Percentiles rank a stretch among this genome's conserved stretches.
Conservation (phyloP, 2,329 filamentous ascomycete species). For the Dactylellina leptospora region DNA sequence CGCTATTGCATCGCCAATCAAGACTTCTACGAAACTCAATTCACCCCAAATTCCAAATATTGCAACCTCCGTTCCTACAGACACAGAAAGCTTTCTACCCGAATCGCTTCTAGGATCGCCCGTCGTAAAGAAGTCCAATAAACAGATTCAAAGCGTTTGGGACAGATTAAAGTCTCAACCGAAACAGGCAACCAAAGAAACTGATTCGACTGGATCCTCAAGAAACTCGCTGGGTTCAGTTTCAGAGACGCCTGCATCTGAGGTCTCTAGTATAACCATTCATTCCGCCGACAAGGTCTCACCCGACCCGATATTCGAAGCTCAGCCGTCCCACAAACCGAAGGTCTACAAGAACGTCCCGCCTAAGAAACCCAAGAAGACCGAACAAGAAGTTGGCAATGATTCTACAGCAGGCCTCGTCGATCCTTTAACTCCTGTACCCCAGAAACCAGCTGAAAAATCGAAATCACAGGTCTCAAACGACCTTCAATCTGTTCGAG, state of each 20-base stretch:
- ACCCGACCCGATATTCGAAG: not conserved
- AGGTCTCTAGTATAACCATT: slow-evolving; percentile 22
- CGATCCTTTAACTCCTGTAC: slow-evolving; percentile 36
- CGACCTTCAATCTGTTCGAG: slow-evolving; percentile 62
- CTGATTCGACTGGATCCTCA: slow-evolving; percentile 23
- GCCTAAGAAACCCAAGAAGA: slow-evolving; percentile 17
- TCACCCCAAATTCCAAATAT: too few relatives aligned
- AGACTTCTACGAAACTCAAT: not conserved
- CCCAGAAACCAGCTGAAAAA: slow-evolving; percentile 21
- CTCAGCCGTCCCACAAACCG: not conserved
- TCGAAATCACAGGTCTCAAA: slow-evolving; percentile 30
- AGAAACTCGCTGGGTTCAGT: slow-evolving; percentile 17
- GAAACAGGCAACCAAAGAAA: not conserved
- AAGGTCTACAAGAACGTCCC: slow-evolving; percentile 34
- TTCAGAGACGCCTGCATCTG: slow-evolving; percentile 18
- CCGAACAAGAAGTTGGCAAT: slow-evolving; percentile 37
- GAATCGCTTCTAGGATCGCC: slow-evolving; percentile 12
- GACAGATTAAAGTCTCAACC: slow-evolving; percentile 29
- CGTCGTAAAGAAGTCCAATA: not conserved
- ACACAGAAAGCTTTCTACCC: slow-evolving; percentile 10
- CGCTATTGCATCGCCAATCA: not conserved
- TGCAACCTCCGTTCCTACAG: too few relatives aligned
- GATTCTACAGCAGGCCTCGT: slow-evolving; percentile 43
- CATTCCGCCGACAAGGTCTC: slow-evolving; percentile 21
- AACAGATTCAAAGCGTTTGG: slow-evolving; percentile 42